A percentile compares a stretch with the other conserved stretches of the same genome.
Evolutionary conservation across 495 filamentous ascomycete genomes (phyloP).

Genomic region (Rusavskia elegans): DNA sequence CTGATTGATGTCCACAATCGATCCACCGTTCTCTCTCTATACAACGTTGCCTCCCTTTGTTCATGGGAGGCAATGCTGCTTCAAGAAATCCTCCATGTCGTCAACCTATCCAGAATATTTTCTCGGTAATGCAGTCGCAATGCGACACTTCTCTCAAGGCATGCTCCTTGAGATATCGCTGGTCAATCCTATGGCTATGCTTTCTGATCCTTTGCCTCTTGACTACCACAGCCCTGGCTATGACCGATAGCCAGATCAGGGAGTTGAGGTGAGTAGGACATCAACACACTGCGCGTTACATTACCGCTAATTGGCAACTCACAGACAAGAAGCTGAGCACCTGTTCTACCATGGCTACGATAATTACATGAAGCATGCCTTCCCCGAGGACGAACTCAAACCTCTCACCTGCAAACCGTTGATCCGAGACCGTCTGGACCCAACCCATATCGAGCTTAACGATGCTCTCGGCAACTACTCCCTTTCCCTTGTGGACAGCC

Average conservation of each 20-base stretch:
- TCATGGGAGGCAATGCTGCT: not conserved
- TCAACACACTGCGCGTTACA: not conserved
- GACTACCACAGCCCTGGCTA: conserved; percentile 3
- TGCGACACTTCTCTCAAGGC: not conserved
- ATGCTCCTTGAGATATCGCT: not conserved
- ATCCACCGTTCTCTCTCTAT: not conserved
- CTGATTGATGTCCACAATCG: not conserved
- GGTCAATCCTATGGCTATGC: conserved; percentile 1
- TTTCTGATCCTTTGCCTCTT: conserved; percentile 2
- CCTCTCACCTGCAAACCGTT: conserved; percentile 74
- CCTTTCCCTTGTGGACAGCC: conserved; percentile 82
- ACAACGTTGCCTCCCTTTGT: not conserved
- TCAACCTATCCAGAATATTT: not conserved
- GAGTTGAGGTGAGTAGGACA: conserved; percentile 8
- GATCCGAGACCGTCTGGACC: conserved; percentile 65
- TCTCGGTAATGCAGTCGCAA: conserved; percentile 2
- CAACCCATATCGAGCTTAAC: conserved; percentile 73
- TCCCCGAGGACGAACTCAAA: conserved; percentile 91
- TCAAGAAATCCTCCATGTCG: not conserved
- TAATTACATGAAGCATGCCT: conserved; percentile 86
- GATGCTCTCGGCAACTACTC: conserved; percentile 96
- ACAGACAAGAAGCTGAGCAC: conserved; percentile 60
- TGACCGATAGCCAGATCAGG: conserved; percentile 12
- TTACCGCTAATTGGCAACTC: not conserved
- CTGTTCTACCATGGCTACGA: conserved; percentile 98